Percentiles rank a stretch among this genome's conserved stretches.
These are phyloP conservation scores for Trametes cinnabarina DNA, from an alignment of 768 basidiomycete genomes.

Conservation along the genomic window DNA sequence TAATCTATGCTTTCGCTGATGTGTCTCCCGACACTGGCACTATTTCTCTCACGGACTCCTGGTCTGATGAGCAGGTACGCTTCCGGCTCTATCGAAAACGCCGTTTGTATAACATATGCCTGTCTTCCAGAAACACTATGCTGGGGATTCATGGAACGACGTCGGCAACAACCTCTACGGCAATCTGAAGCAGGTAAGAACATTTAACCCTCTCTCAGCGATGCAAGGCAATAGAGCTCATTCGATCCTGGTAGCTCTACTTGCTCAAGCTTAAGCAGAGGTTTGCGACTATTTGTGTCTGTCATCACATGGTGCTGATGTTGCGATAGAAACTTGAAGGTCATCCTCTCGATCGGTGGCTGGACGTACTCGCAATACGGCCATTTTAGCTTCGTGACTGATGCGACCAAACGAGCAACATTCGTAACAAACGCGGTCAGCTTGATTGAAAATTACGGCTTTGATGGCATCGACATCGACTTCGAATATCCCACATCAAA, in stretches of 20 bases:
- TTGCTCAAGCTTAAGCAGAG: conserved; percentile 61
- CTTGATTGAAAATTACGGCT: conserved; percentile 70
- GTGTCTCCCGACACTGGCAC: conserved; percentile 57
- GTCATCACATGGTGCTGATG: neutral
- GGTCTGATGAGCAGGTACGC: conserved; percentile 67
- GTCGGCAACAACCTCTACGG: conserved; percentile 78
- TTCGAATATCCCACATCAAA: conserved; percentile 70
- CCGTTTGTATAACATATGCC: neutral
- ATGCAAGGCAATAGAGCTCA: neutral
- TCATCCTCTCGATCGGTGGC: conserved; percentile 54
- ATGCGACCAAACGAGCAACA: conserved; percentile 45
- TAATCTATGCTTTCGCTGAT: conserved; percentile 81
- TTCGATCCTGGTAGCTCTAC: conserved; percentile 33
- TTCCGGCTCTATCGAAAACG: neutral
- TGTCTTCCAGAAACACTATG: conserved; percentile 55
- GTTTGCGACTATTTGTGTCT: conserved; percentile 13
- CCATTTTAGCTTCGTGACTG: conserved; percentile 65
- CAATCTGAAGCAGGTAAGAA: conserved; percentile 67
- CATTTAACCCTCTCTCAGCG: neutral
- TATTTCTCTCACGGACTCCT: conserved; percentile 67
- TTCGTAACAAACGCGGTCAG: conserved; percentile 64
- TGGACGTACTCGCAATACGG: conserved; percentile 72
- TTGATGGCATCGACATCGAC: conserved; percentile 80
- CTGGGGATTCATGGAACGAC: conserved; percentile 72
- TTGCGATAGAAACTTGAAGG: conserved; percentile 42